phyloP scores from a whole-genome alignment of 176 grass and related monocot genomes.

The Eremochloa ophiuroides region DNA sequence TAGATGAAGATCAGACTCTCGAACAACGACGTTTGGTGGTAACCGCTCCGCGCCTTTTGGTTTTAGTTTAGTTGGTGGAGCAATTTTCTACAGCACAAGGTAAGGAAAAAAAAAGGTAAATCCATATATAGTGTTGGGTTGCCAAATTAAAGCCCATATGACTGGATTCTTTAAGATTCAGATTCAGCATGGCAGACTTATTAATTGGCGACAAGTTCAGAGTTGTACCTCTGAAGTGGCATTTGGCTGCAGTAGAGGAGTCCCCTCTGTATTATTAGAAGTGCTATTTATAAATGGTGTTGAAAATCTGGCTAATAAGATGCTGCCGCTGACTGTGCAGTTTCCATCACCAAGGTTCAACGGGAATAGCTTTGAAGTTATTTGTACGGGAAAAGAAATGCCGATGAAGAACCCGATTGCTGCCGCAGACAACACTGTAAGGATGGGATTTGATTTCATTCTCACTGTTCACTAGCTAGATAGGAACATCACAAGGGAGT shows the following conservation, averaged over 20 bases:
- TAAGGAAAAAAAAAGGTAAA: too few species aligned
- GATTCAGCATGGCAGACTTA: not conserved
- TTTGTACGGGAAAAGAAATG: not conserved
- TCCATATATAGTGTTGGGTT: too few species aligned
- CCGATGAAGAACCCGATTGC: not conserved
- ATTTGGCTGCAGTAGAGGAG: not conserved
- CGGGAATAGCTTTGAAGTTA: not conserved
- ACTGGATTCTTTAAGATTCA: not conserved
- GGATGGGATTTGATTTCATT: not conserved
- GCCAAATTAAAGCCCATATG: too few species aligned
- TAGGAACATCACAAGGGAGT: too few species aligned
- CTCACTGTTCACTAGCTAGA: too few species aligned
- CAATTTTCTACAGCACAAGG: not conserved
- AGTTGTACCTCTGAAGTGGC: slow-evolving; percentile 6
- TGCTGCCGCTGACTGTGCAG: not conserved
- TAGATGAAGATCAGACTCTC: slow-evolving; percentile 45
- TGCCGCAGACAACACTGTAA: not conserved
- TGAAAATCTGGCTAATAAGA: not conserved
- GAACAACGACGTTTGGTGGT: slow-evolving; percentile 29
- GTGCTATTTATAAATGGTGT: not conserved
- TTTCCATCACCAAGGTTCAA: not conserved
- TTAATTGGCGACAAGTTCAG: not conserved
- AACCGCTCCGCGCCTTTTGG: slow-evolving; percentile 43
- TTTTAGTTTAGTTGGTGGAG: slow-evolving; percentile 1
- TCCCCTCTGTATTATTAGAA: not conserved